These are phyloP conservation scores for Monilinia laxa DNA, from an alignment of 2,329 filamentous ascomycete genomes.

Conservation along the genomic window DNA sequence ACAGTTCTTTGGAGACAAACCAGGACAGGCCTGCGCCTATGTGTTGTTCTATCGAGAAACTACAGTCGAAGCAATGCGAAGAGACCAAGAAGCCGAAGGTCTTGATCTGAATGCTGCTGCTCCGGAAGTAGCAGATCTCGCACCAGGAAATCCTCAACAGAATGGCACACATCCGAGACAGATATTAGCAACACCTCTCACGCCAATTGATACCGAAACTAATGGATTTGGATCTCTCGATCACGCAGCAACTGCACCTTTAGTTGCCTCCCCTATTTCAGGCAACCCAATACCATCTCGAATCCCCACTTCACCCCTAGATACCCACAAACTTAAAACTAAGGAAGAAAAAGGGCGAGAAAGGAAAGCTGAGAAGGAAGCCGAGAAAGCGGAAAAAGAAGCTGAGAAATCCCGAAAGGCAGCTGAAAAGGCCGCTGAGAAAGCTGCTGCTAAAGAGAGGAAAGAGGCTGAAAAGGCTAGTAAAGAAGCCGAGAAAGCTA, in stretches of 20 bases:
- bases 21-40: slow-evolving; percentile 89
- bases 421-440: slow-evolving; percentile 45
- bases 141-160: slow-evolving; percentile 49
- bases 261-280: slow-evolving; percentile 30
- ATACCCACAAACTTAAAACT: slow-evolving; percentile 41
- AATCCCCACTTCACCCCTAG: slow-evolving; percentile 39
- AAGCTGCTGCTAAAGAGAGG: slow-evolving; percentile 32
- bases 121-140: slow-evolving; percentile 56
- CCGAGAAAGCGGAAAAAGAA: slow-evolving; percentile 51
- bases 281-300: slow-evolving; percentile 39
- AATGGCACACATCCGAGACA: slow-evolving; percentile 49
- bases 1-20: slow-evolving; percentile 95
- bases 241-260: slow-evolving; percentile 65
- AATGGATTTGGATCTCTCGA: slow-evolving; percentile 59
- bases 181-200: slow-evolving; percentile 48
- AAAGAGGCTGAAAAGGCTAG: slow-evolving; percentile 20
- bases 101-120: slow-evolving; percentile 58
- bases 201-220: slow-evolving; percentile 48
- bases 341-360: slow-evolving; percentile 65
- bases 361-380: slow-evolving; percentile 65
- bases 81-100: slow-evolving; percentile 82
- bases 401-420: slow-evolving; percentile 46
- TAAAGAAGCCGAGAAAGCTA: slow-evolving; percentile 16
- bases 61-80: slow-evolving; percentile 63
- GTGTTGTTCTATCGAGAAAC: slow-evolving; percentile 98